Evolutionary conservation across 352 stramenopile species (phyloP).

Genomic region (Phytophthora brassicae): DNA sequence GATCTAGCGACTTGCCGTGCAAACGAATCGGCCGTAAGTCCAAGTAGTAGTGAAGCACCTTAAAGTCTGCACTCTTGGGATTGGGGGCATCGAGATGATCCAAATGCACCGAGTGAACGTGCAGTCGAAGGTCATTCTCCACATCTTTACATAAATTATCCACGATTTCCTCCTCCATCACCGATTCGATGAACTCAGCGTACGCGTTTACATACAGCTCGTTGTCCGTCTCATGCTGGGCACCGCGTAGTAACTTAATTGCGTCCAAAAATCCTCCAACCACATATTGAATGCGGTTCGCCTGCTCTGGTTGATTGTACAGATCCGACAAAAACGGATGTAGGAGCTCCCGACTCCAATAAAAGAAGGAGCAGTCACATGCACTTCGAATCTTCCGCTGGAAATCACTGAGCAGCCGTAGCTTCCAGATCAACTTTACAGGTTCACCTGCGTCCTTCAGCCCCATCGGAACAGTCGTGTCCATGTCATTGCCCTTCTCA

Average conservation of each 20-base stretch:
- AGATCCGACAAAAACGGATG: constrained; percentile 84
- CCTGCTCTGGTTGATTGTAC: constrained; percentile 79
- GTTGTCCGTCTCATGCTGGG: constrained; percentile 78
- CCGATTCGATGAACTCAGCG: constrained; percentile 76
- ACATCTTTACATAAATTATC: constrained; percentile 90
- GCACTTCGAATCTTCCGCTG: constrained; percentile 82
- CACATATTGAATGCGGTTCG: constrained; percentile 84
- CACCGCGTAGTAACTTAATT: constrained; percentile 70
- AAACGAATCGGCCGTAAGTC: constrained; percentile 86
- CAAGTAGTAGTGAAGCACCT: constrained; percentile 86
- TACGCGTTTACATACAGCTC: constrained; percentile 69
- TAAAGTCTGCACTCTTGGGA: constrained; percentile 80
- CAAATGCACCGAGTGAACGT: constrained; percentile 88
- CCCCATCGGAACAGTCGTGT: constrained; percentile 37
- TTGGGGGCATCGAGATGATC: constrained; percentile 87
- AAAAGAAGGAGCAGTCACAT: constrained; percentile 93
- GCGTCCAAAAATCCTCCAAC: constrained; percentile 79
- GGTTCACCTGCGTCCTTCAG: constrained; percentile 72
- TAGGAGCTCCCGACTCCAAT: constrained; percentile 91
- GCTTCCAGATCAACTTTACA: constrained; percentile 83
- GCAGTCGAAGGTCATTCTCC: constrained; percentile 92
- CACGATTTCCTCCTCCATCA: constrained; percentile 88
- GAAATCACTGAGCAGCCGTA: constrained; percentile 87
- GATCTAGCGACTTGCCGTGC: constrained; percentile 85
- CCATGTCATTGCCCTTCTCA: constrained; percentile 48